These are phyloP conservation scores for Fonsecaea multimorphosa DNA, from an alignment of 2,329 filamentous ascomycete genomes.

Conservation along the genomic window DNA sequence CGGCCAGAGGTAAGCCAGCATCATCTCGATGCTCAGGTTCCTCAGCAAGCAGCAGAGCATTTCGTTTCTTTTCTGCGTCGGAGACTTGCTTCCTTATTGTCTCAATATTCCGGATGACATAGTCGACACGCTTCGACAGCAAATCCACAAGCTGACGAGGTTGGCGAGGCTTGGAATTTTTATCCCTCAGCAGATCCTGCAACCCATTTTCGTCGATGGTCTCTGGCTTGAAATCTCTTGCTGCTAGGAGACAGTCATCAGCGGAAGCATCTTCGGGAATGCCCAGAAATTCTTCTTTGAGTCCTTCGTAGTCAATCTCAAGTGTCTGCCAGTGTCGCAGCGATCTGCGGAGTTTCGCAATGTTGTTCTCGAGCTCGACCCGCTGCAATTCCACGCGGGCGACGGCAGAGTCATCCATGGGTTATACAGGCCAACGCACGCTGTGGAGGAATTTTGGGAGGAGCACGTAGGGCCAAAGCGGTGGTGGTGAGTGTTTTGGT, in stretches of 20 bases:
- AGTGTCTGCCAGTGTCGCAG: slow-evolving; percentile 88
- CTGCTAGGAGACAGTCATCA: slow-evolving; percentile 60
- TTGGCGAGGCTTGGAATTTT: slow-evolving; percentile 56
- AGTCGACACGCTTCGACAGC: slow-evolving; percentile 80
- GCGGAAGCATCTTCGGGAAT: slow-evolving; percentile 57
- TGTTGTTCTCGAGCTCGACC: slow-evolving; percentile 74
- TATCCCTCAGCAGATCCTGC: slow-evolving; percentile 57
- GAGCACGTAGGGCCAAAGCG: not conserved
- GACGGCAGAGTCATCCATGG: slow-evolving; percentile 58
- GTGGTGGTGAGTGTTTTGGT: not conserved
- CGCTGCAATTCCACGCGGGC: slow-evolving; percentile 76
- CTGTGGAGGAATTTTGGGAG: not conserved
- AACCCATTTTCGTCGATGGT: slow-evolving; percentile 60
- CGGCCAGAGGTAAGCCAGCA: slow-evolving; percentile 77
- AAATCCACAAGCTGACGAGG: slow-evolving; percentile 67
- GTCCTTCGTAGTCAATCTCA: slow-evolving; percentile 87
- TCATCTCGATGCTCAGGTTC: slow-evolving; percentile 69
- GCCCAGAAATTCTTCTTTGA: slow-evolving; percentile 78
- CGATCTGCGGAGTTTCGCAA: slow-evolving; percentile 74
- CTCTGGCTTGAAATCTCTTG: slow-evolving; percentile 53
- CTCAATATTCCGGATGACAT: slow-evolving; percentile 80
- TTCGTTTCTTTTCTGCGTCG: slow-evolving; percentile 71
- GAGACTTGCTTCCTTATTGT: slow-evolving; percentile 76
- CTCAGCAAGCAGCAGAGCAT: slow-evolving; percentile 65
- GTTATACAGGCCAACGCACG: not conserved